A percentile compares a stretch with the other conserved stretches of the same genome.
Conservation (phyloP, 306 rosid genomes). For the Cucurbita pepo region DNA sequence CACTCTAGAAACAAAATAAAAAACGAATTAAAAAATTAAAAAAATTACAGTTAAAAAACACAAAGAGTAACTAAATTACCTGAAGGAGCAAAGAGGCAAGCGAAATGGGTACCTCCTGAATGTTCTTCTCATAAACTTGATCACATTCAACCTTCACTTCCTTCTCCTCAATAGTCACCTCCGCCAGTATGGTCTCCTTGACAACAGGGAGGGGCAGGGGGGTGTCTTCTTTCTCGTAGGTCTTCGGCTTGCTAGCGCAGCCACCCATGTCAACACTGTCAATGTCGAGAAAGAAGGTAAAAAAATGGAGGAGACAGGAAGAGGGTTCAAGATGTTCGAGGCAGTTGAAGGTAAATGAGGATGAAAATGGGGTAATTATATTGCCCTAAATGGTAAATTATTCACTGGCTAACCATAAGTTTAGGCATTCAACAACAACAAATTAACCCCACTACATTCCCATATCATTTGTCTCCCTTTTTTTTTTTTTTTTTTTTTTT, state of each 20-base stretch:
- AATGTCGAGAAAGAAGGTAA: no score
- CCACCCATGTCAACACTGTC: neutral
- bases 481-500: no score
- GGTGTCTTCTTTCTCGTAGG: neutral
- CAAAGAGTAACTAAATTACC: neutral
- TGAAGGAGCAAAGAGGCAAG: neutral
- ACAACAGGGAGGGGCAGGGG: neutral
- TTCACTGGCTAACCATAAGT: neutral
- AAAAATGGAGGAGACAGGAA: no score
- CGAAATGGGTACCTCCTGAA: neutral
- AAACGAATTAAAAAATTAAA: no score
- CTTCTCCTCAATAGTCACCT: neutral
- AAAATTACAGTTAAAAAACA: no score
- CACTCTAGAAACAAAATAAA: no score
- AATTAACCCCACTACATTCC: neutral
- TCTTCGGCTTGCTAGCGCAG: conserved; percentile 10
- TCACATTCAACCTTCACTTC: neutral
- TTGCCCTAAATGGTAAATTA: no score
- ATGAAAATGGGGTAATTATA: neutral
- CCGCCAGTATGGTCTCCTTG: neutral
- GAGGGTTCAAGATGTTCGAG: no score
- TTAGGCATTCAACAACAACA: neutral
- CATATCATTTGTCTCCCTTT: no score
- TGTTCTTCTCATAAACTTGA: neutral
- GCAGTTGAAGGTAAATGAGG: neutral